Evolutionary conservation across 2,329 filamentous ascomycete species (phyloP), one percentile per base, ranked within the genome.

Genomic region (Xylariaceae sp.): DNA sequence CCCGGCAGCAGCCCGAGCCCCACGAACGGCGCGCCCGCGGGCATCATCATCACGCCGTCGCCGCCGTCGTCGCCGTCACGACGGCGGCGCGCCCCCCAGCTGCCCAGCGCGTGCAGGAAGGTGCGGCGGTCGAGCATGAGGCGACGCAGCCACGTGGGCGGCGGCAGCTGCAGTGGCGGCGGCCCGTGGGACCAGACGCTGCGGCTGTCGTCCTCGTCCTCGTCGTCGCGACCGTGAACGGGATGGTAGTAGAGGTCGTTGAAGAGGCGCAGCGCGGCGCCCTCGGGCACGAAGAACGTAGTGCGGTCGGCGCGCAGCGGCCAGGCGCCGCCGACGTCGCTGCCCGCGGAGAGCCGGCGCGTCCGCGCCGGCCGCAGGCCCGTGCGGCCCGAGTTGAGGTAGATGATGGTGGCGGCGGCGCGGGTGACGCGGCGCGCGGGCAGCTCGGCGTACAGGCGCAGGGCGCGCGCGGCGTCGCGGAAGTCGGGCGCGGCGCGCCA

Each of bases 21-120:
- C 27, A 29, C 9, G 21, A 31, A 31, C 10, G 18, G 22, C 8
- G 28, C 27, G 11, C 28, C 22, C 3, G 12, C 25, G 21, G 21
- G 8, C 8, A n/a, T 23, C 8, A n/a, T 23, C 8, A n/a, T n/a
- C n/a, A n/a, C n/a, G n/a, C n/a, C n/a, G n/a, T n/a, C n/a, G n/a
- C 21, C 21, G 21, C 21, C 8, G 8, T n/a, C 21, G 21, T 23
- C 8, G 8, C 21, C 21, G 21, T 8, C 8, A 23, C 8, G 8
- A n/a, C 21, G 21, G 21, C 21, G 1, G 12, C n/a, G 31, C 6
- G 13, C 31, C 6, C 28, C 14, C 8, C 15, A 13, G 19, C 29
- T 23, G 9, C 9, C 25, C 9, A 36, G 2, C 5, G 32, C 13
- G 16, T 32, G 22, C 34, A 22, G 34, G 29, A 36, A 36, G 7